Percentiles rank a stretch among this genome's conserved stretches.
These are phyloP conservation scores for Cyberlindnera maclurae DNA, from an alignment of 805 yeast species.

Conservation along the genomic window DNA sequence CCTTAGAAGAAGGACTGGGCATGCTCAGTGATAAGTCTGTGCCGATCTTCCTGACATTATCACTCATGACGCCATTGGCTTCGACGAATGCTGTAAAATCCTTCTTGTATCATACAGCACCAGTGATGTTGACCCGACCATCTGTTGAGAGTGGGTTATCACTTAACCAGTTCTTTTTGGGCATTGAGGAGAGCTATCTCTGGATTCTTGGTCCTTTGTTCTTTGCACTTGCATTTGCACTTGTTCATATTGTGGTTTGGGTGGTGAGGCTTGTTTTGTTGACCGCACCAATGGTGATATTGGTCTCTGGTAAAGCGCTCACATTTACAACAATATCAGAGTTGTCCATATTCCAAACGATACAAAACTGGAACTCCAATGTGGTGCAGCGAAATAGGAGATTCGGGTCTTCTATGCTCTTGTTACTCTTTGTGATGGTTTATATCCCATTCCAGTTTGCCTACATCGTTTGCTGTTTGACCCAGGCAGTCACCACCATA, in stretches of 20 bases:
- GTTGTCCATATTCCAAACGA: no score
- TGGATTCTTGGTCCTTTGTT: slow-evolving; percentile 58
- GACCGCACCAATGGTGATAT: slow-evolving; percentile 1
- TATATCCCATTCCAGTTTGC: slow-evolving; percentile 82
- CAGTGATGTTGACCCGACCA: slow-evolving; percentile 42
- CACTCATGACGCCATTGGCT: slow-evolving; percentile 33
- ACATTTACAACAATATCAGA: no score
- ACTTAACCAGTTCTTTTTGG: slow-evolving; percentile 57
- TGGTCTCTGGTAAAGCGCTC: no score
- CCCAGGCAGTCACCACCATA: slow-evolving; percentile 51
- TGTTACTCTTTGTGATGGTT: slow-evolving; percentile 43
- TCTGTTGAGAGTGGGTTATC: slow-evolving; percentile 35
- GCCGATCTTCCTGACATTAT: slow-evolving; percentile 21
- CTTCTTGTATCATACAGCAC: slow-evolving; percentile 42
- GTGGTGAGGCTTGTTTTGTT: slow-evolving; percentile 2
- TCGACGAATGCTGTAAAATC: slow-evolving; percentile 30
- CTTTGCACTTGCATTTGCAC: slow-evolving; percentile 36
- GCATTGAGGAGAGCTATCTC: slow-evolving; percentile 49
- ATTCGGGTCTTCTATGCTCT: slow-evolving; percentile 13
- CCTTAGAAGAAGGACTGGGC: slow-evolving; percentile 40
- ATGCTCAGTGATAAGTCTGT: slow-evolving; percentile 27
- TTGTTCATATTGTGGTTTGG: slow-evolving; percentile 32
- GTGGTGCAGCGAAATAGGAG: slow-evolving; percentile 13
- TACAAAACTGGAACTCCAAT: background rate
- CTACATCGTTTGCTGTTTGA: slow-evolving; percentile 48